These are phyloP conservation scores for Triticum monococcum DNA, from an alignment of 176 grass and related monocot species.

Conservation along the genomic window DNA sequence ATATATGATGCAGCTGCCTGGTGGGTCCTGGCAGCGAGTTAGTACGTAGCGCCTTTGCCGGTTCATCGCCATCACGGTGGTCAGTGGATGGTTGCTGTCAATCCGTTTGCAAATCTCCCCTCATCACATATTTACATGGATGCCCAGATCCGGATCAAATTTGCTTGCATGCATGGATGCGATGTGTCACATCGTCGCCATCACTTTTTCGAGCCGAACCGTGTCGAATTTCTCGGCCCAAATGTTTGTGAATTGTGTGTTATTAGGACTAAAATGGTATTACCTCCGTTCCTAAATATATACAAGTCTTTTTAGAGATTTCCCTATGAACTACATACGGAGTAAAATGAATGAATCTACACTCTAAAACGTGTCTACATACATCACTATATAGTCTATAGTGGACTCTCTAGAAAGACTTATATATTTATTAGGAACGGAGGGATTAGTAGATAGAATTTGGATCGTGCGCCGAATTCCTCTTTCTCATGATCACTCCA, in stretches of 20 bases:
- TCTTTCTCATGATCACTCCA: background rate
- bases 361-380: too few relatives aligned
- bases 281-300: too few relatives aligned
- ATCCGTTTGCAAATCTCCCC: slow-evolving; percentile 15
- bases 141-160: background rate
- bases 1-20: background rate
- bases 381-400: too few relatives aligned
- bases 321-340: too few relatives aligned
- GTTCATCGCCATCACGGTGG: slow-evolving; percentile 33
- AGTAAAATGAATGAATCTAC: too few relatives aligned
- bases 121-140: background rate
- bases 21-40: slow-evolving; percentile 25
- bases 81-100: slow-evolving; percentile 36
- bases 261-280: background rate
- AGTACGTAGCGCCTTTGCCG: background rate
- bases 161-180: slow-evolving; percentile 44
- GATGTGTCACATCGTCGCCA: slow-evolving; percentile 22
- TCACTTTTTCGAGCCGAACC: background rate
- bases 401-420: too few relatives aligned
- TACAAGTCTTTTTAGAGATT: too few relatives aligned
- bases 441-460: background rate
- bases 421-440: too few relatives aligned
- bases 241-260: background rate
- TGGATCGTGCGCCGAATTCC: background rate
- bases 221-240: background rate